Evolutionary conservation across 108 stramenopile genomes (phyloP).

Genomic region (Thalassiosira profunda): DNA sequence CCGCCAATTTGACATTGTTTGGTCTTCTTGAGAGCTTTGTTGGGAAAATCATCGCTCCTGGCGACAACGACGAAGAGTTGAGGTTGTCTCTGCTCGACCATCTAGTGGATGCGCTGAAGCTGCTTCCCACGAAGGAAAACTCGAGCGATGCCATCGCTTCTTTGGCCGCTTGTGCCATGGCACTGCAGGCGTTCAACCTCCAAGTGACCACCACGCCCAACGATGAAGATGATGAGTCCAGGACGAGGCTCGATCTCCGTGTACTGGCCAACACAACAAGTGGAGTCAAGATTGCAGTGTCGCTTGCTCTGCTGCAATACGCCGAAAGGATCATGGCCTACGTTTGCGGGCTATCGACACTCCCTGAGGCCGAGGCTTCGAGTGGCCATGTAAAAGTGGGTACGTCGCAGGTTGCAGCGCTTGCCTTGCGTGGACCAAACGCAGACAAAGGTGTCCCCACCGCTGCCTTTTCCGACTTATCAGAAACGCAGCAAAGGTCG

Average conservation of each 20-base stretch:
- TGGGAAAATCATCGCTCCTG: conserved; percentile 28
- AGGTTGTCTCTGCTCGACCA: conserved; percentile 28
- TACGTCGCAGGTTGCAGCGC: conserved; percentile 13
- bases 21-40: conserved; percentile 54
- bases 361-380: conserved; percentile 2
- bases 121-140: conserved; percentile 38
- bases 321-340: conserved; percentile 44
- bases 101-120: conserved; percentile 47
- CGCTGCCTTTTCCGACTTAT: conserved; percentile 18
- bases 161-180: conserved; percentile 47
- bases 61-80: conserved; percentile 20
- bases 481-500: conserved; percentile 38
- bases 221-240: not conserved
- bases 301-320: conserved; percentile 48
- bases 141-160: conserved; percentile 51
- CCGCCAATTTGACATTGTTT: conserved; percentile 49
- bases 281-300: conserved; percentile 30
- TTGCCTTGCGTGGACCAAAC: conserved; percentile 24
- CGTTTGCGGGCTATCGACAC: conserved; percentile 20
- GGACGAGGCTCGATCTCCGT: conserved; percentile 8
- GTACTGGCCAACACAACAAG: conserved; percentile 36
- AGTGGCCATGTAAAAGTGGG: conserved; percentile 19
- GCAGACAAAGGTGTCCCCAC: conserved; percentile 1
- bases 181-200: conserved; percentile 33
- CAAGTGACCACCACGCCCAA: conserved; percentile 2